Base-by-base conservation (phyloP, 306 rosid genomes). In the Amphicarpaea edgeworthii region DNA sequence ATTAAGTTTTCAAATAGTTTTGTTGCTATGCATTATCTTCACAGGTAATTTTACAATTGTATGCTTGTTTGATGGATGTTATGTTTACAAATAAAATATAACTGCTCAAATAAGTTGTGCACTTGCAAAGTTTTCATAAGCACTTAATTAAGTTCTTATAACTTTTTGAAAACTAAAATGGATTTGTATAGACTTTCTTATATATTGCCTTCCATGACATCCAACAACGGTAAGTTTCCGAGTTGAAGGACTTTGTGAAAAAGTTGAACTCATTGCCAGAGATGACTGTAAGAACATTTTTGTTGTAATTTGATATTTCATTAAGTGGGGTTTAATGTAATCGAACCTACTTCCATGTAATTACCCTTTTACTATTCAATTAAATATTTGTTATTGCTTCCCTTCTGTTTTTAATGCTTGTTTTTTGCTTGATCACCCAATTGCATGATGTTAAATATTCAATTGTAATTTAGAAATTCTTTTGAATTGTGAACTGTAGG, bases 181-280 rank as follows among this genome's bases (percentile, higher is more conserved):
- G 58, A 54, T 34, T n/a, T 41, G 6, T 70, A 9, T 42, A 64
- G 45, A 15, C 16, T 68, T 81, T 80, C 81, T 89, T 23, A 86
- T 73, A 38, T 73, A 67, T 70, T 79, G 64, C 70, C 57, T 73
- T 82, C 37, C 73, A 43, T 70, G 65, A 38, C 79, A 19, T 80
- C 73, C 88, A 95, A 97, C 83, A 86, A 17, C 97, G 92, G 87
- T 59, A 97, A 42, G 99, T 92, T 83, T 95, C 99, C 15, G 97
- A 95, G 83, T 82, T 95, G 86, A 95, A 95, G 85, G 99, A 95
- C 86, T 95, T 95, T n/a, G 99, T 95, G 72, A 95, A 89, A 87
- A 95, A 95, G 84, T 86, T 95, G 74, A 92, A 95, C 70, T 92
- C 97, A 0, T 88, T 95, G 89, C 99, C 99, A 49, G 99, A 95